A percentile compares a stretch with the other conserved stretches of the same genome.
These are phyloP conservation scores for Yarrowia galli DNA, from an alignment of 1,139 yeast species.

Conservation along the genomic window DNA sequence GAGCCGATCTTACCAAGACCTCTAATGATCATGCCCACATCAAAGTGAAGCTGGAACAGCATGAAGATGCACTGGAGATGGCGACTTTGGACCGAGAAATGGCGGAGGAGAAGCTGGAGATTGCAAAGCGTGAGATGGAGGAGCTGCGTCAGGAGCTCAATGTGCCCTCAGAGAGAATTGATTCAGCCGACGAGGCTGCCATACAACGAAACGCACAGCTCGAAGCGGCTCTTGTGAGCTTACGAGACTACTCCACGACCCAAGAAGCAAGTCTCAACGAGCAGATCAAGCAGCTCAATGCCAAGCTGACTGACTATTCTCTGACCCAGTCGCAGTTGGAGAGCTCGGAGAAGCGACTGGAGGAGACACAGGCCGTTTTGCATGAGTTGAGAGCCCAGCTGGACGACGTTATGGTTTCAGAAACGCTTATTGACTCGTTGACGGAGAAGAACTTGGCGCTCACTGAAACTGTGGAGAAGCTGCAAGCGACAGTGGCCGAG, in stretches of 20 bases:
- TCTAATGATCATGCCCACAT: constrained; percentile 51
- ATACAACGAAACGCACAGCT: constrained; percentile 52
- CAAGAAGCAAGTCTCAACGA: constrained; percentile 54
- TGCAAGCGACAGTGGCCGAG: constrained; percentile 60
- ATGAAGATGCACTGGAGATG: constrained; percentile 60
- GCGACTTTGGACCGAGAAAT: constrained; percentile 63
- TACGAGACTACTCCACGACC: constrained; percentile 52
- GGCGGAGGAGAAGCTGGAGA: constrained; percentile 54
- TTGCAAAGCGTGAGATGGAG: constrained; percentile 50
- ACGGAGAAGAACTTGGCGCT: constrained; percentile 63
- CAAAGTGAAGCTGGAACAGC: constrained; percentile 49
- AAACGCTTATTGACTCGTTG: constrained; percentile 61
- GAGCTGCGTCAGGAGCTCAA: constrained; percentile 47
- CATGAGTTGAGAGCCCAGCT: constrained; percentile 55
- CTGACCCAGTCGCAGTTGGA: constrained; percentile 41
- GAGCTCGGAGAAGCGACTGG: constrained; percentile 50
- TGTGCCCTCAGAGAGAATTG: neutral
- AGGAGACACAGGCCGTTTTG: constrained; percentile 55
- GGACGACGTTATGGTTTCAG: constrained; percentile 52
- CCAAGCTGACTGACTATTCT: constrained; percentile 41
- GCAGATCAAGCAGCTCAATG: constrained; percentile 51
- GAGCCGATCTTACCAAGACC: constrained; percentile 44
- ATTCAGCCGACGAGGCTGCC: constrained; percentile 22
- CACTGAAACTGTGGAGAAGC: constrained; percentile 52
- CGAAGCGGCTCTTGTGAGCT: constrained; percentile 52